A percentile compares a stretch with the other conserved stretches of the same genome.
phyloP scores from a whole-genome alignment of 495 filamentous ascomycete genomes.

The Tetracladium setigerum region DNA sequence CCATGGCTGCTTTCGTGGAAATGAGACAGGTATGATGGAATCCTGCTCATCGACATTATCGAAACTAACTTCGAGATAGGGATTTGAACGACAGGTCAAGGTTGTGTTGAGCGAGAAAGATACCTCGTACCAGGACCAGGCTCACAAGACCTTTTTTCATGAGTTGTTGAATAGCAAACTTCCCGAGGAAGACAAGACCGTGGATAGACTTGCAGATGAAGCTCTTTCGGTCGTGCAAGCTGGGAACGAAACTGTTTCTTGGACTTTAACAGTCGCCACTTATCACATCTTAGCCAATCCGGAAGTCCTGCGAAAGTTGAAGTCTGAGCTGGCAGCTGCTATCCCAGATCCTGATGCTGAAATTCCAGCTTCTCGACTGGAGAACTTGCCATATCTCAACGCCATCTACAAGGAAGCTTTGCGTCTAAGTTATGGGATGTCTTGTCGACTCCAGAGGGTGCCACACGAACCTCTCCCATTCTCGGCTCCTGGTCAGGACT shows the following conservation, averaged over 20 bases:
- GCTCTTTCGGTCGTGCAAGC: slow-evolving; percentile 22
- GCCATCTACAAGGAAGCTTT: slow-evolving; percentile 37
- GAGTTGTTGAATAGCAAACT: slow-evolving; percentile 11
- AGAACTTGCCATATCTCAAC: slow-evolving; percentile 39
- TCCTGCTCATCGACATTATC: background rate
- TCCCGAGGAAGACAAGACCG: slow-evolving; percentile 20
- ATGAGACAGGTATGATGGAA: background rate
- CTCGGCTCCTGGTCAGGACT: too few species aligned
- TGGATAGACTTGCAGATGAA: slow-evolving; percentile 25
- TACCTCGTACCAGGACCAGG: background rate
- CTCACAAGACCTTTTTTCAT: slow-evolving; percentile 4
- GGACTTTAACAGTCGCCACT: slow-evolving; percentile 2
- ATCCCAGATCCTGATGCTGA: slow-evolving; percentile 14
- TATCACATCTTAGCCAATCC: slow-evolving; percentile 28
- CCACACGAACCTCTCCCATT: too few species aligned
- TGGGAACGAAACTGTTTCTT: slow-evolving; percentile 9
- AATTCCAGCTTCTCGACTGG: slow-evolving; percentile 20
- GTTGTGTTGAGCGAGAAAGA: background rate
- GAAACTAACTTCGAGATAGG: background rate
- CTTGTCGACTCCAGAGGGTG: slow-evolving; percentile 10
- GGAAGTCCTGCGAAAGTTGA: slow-evolving; percentile 20
- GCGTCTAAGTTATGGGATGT: slow-evolving; percentile 35
- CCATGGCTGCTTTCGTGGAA: background rate
- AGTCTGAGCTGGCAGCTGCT: slow-evolving; percentile 19
- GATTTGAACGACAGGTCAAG: background rate